A percentile compares a stretch with the other conserved stretches of the same genome.
Evolutionary conservation across 306 rosid genomes (phyloP).

Genomic region (Medicago arabica): DNA sequence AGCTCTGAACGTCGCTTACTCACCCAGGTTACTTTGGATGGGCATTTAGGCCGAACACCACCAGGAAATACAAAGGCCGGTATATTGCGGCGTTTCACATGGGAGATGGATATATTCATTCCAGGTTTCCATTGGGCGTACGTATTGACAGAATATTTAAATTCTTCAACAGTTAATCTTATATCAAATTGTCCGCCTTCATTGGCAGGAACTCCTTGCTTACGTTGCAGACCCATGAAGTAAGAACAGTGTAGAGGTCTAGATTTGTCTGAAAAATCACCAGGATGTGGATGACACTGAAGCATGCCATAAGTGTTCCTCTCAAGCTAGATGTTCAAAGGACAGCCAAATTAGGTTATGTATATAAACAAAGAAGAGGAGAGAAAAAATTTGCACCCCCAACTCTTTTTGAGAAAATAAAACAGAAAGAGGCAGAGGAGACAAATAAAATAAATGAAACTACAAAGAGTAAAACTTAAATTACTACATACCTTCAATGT

Average conservation of each 20-base stretch:
- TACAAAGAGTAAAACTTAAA: slow-evolving; percentile 24
- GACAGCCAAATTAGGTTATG: slow-evolving; percentile 33
- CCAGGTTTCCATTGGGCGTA: slow-evolving; percentile 70
- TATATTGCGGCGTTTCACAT: slow-evolving; percentile 76
- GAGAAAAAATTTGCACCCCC: background rate
- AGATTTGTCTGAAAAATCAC: slow-evolving; percentile 76
- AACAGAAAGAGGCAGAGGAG: background rate
- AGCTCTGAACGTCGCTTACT: slow-evolving; percentile 62
- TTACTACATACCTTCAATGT: slow-evolving; percentile 77
- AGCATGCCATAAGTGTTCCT: slow-evolving; percentile 74
- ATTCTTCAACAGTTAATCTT: slow-evolving; percentile 72
- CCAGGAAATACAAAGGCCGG: slow-evolving; percentile 86
- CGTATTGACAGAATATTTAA: slow-evolving; percentile 66
- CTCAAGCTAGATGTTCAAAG: slow-evolving; percentile 70
- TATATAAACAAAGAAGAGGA: slow-evolving; percentile 7
- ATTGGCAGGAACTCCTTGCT: slow-evolving; percentile 67
- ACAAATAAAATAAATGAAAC: slow-evolving; percentile 18
- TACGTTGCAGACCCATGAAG: slow-evolving; percentile 94
- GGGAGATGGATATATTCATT: slow-evolving; percentile 73
- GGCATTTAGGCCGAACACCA: slow-evolving; percentile 69
- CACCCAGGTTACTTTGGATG: slow-evolving; percentile 73
- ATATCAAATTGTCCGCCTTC: slow-evolving; percentile 78
- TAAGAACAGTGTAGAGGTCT: slow-evolving; percentile 72
- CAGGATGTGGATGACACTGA: slow-evolving; percentile 96
- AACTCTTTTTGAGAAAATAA: background rate